These are phyloP conservation scores for Gossypium longicalyx DNA, from an alignment of 345 rosid species.

Conservation along the genomic window DNA sequence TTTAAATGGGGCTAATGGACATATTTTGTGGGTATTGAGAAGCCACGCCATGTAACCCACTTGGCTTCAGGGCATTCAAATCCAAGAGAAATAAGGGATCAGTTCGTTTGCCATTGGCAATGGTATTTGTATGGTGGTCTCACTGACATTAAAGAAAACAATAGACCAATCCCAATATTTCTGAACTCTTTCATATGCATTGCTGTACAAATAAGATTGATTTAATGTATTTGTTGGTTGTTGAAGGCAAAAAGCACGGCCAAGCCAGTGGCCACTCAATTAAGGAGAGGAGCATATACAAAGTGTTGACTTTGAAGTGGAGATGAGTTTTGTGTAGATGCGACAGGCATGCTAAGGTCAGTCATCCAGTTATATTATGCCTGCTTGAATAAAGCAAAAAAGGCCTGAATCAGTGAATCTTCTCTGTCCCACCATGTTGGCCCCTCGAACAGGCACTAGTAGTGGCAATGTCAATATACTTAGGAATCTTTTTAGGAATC, in stretches of 20 bases:
- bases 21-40: slow-evolving; percentile 9
- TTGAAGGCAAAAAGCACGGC: background rate
- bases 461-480: slow-evolving; percentile 1
- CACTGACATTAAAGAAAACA: background rate
- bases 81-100: background rate
- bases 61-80: background rate
- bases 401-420: slow-evolving; percentile 8
- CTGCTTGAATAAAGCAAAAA: background rate
- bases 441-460: slow-evolving; percentile 1
- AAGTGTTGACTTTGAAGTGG: slow-evolving; percentile 4
- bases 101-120: background rate
- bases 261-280: slow-evolving; percentile 2
- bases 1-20: slow-evolving; percentile 11
- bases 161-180: background rate
- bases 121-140: background rate
- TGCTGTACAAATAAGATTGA: background rate
- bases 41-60: slow-evolving; percentile 10
- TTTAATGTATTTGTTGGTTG: slow-evolving; percentile 2
- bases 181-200: background rate
- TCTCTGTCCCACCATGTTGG: slow-evolving; percentile 6
- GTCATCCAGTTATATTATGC: slow-evolving; percentile 3
- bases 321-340: slow-evolving; percentile 12
- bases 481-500: slow-evolving; percentile 1
- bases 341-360: background rate
- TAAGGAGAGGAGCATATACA: slow-evolving; percentile 15